These are phyloP conservation scores for Nicotiana undulata DNA, from an alignment of 257 asterid genomes.

Conservation along the genomic window DNA sequence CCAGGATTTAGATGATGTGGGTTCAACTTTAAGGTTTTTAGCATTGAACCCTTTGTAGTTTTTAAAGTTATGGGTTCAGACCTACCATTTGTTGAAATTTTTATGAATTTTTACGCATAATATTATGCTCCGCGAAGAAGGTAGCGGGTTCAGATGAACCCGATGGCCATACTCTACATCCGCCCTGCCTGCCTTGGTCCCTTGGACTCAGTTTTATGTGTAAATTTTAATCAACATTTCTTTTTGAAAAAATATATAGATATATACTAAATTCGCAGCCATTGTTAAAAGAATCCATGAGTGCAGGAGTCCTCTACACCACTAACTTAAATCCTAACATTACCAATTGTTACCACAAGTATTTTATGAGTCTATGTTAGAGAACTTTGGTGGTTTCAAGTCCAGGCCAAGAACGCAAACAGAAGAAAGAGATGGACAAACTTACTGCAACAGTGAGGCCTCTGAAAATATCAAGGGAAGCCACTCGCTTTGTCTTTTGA, in stretches of 20 bases:
- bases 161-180: too few species aligned
- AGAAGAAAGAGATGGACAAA: neutral
- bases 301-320: neutral
- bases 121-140: too few species aligned
- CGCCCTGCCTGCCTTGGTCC: neutral
- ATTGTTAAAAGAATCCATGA: neutral
- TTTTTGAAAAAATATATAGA: too few species aligned
- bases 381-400: neutral
- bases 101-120: too few species aligned
- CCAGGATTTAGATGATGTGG: too few species aligned
- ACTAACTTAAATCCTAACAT: too few species aligned
- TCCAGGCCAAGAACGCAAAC: neutral
- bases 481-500: slow-evolving; percentile 40
- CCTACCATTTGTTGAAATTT: too few species aligned
- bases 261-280: neutral
- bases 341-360: neutral
- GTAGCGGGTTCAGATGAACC: too few species aligned
- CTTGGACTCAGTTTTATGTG: neutral
- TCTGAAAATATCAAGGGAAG: slow-evolving; percentile 72
- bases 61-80: too few species aligned
- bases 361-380: too few species aligned
- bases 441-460: slow-evolving; percentile 72
- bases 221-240: neutral
- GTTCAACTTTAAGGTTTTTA: too few species aligned
- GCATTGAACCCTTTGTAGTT: too few species aligned